These are phyloP conservation scores for Pichia thaimueangensis DNA, from an alignment of 805 yeast species.

Conservation along the genomic window DNA sequence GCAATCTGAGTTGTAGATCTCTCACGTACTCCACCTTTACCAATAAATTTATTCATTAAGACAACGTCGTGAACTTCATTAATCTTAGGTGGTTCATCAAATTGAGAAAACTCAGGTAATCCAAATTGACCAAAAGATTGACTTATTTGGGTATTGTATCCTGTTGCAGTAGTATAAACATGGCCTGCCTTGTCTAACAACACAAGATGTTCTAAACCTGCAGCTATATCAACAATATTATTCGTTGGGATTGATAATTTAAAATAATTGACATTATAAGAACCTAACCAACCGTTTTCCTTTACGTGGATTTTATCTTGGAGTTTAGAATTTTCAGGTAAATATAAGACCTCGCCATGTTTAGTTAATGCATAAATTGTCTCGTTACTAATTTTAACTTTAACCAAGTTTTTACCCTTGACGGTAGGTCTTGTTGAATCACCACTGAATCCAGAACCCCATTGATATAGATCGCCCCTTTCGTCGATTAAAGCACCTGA, in stretches of 20 bases:
- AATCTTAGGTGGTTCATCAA: slow-evolving; percentile 45
- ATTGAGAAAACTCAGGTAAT: slow-evolving; percentile 63
- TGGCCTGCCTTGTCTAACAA: slow-evolving; percentile 52
- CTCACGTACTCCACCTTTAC: slow-evolving; percentile 22
- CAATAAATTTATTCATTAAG: slow-evolving; percentile 44
- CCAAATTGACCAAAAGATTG: slow-evolving; percentile 77
- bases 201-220: slow-evolving; percentile 70
- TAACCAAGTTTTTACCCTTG: slow-evolving; percentile 39
- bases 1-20: slow-evolving; percentile 56
- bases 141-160: slow-evolving; percentile 34
- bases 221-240: slow-evolving; percentile 34
- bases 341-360: slow-evolving; percentile 39
- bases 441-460: slow-evolving; percentile 43
- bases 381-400: slow-evolving; percentile 48
- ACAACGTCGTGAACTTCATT: slow-evolving; percentile 48
- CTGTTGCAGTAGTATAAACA: slow-evolving; percentile 60
- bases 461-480: slow-evolving; percentile 68
- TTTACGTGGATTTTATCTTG: slow-evolving; percentile 16
- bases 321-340: slow-evolving; percentile 27
- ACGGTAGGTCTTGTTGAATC: slow-evolving; percentile 31
- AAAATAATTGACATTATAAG: slow-evolving; percentile 13
- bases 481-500: slow-evolving; percentile 55
- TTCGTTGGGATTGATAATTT: slow-evolving; percentile 14
- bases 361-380: slow-evolving; percentile 41
- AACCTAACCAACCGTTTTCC: slow-evolving; percentile 15